Evolutionary conservation across 2,329 filamentous ascomycete genomes (phyloP), one percentile per base, ranked within the genome.

Genomic region (Aspergillus hiratsukae): DNA sequence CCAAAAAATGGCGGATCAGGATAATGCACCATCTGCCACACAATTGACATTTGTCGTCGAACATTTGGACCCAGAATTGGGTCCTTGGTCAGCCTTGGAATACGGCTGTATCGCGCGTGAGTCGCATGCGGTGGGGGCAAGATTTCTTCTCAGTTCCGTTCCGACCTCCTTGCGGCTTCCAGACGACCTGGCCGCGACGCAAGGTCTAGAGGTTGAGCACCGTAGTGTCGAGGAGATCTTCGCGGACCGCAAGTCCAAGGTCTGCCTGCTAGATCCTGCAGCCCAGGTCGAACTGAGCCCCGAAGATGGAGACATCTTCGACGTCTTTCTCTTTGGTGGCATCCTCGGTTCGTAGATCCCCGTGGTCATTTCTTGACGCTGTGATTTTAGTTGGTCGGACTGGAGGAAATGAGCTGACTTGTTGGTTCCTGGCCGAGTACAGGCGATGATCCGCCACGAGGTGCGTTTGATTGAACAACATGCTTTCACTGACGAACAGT

Each of bases 361-460:
- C 37, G 17, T 37, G 25, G 9, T 23, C 28, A n/a, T 25, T 25
- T n/a, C 29, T 35, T 23, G 19, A n/a, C 3, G 31, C 49, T 4
- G 19, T 14, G 10, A 46, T 48, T 48, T 28, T 19, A 31, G 35
- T 51, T 48, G 37, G 48, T 37, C 23, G 21, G 31, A 57, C 52
- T 46, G 17, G 19, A 27, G 31, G 31, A 37, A 14, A 21, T 37
- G 17, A n/a, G 49, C 56, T 63, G 48, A 60, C 53, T 50, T 29
- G 31, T 55, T 40, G 41, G 11, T 41, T 40, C 2, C 21, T 23
- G 1, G 45, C n/a, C 35, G 19, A n/a, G 45, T 57, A 55, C 60
- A 95, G 91, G 93, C 57, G 93, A 97, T 78, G 91, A 97, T 71
- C 93, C 93, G 59, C 93, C 93, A 49, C 81, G 93, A 83, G 91